phyloP scores from a whole-genome alignment of 2,329 filamentous ascomycete genomes.

The Talaromyces sp. region DNA sequence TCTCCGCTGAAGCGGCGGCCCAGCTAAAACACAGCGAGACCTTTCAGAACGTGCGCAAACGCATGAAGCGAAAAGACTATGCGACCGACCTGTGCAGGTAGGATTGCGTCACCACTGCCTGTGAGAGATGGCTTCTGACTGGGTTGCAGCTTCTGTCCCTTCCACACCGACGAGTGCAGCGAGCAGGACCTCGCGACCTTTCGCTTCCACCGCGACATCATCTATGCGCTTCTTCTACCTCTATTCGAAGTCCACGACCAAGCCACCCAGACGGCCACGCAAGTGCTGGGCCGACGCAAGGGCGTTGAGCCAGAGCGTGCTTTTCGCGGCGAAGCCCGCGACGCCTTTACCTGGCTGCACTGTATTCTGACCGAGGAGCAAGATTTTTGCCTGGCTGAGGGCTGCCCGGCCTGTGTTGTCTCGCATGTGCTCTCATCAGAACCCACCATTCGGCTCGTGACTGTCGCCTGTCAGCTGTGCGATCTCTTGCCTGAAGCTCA shows the following conservation, averaged over 20 bases:
- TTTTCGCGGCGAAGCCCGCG: constrained; percentile 51
- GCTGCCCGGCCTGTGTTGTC: constrained; percentile 48
- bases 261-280: constrained; percentile 48
- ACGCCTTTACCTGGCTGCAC: constrained; percentile 55
- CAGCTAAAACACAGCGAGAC: constrained; percentile 29
- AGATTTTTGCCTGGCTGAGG: constrained; percentile 52
- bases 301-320: constrained; percentile 52
- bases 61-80: constrained; percentile 30
- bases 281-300: constrained; percentile 43
- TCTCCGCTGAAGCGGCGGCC: constrained; percentile 25
- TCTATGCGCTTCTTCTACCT: constrained; percentile 55
- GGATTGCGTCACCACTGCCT: neutral
- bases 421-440: constrained; percentile 40
- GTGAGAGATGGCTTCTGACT: neutral
- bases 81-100: constrained; percentile 29
- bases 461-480: constrained; percentile 37
- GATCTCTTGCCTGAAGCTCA: constrained; percentile 25
- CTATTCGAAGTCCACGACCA: constrained; percentile 52
- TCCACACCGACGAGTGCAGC: constrained; percentile 27
- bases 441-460: constrained; percentile 38
- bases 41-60: constrained; percentile 28
- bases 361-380: constrained; percentile 54
- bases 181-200: constrained; percentile 28
- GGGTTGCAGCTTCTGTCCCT: constrained; percentile 28
- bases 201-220: constrained; percentile 53